Evolutionary conservation across 2,329 filamentous ascomycete genomes (phyloP).

Genomic region (Fusarium marasasianum): DNA sequence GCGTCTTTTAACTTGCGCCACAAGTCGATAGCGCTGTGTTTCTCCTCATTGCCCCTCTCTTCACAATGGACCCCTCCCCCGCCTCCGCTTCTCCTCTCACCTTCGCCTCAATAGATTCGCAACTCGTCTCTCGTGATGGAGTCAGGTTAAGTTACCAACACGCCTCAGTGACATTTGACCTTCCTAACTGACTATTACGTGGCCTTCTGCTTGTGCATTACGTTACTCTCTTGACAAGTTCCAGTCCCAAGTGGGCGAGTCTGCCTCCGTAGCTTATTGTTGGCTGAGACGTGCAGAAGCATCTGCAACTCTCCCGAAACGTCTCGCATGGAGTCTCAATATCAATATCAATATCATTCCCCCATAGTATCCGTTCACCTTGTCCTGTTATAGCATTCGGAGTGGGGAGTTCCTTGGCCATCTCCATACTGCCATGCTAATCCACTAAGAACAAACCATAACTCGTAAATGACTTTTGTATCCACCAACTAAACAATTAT

Average conservation of each 20-base stretch:
- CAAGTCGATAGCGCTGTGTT: slow-evolving; percentile 1
- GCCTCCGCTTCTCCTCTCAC: slow-evolving; percentile 6
- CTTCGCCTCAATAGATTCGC: slow-evolving; percentile 23
- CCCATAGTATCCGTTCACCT: slow-evolving; percentile 2
- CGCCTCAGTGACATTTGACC: background rate
- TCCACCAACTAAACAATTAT: slow-evolving; percentile 11
- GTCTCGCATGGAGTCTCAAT: background rate
- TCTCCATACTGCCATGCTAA: slow-evolving; percentile 8
- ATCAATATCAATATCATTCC: background rate
- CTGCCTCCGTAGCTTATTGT: background rate
- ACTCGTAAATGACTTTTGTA: slow-evolving; percentile 13
- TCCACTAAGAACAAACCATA: slow-evolving; percentile 3
- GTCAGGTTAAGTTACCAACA: slow-evolving; percentile 12
- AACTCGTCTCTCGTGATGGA: slow-evolving; percentile 14
- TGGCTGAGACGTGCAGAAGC: background rate
- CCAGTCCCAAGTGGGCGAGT: background rate
- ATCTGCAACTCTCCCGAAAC: background rate
- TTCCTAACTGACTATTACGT: background rate
- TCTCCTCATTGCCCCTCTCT: slow-evolving; percentile 24
- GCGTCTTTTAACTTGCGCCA: slow-evolving; percentile 20
- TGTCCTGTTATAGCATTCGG: slow-evolving; percentile 7
- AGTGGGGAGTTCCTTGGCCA: slow-evolving; percentile 5
- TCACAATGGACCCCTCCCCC: slow-evolving; percentile 3
- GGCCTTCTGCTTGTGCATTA: background rate
- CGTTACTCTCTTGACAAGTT: background rate